Percentiles rank a stretch among this genome's conserved stretches.
These are phyloP conservation scores for Hypoxylon sp. DNA, from an alignment of 2,329 filamentous ascomycete species.

Conservation along the genomic window DNA sequence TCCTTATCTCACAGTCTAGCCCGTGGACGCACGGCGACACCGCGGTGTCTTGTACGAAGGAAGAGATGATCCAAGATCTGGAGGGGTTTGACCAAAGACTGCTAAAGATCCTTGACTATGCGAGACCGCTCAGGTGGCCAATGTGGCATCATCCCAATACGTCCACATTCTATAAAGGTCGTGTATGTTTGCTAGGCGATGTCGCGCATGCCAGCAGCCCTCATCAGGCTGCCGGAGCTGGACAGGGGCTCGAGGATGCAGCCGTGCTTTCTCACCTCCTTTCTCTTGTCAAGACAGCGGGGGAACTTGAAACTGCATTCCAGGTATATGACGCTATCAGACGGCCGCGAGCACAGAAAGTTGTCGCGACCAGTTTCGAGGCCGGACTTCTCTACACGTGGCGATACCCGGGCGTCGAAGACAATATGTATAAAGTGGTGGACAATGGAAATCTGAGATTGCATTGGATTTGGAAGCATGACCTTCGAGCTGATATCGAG, in stretches of 20 bases:
- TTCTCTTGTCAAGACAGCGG: slow-evolving; percentile 27
- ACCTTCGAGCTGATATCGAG: slow-evolving; percentile 40
- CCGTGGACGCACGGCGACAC: slow-evolving; percentile 37
- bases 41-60: slow-evolving; percentile 37
- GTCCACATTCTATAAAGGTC: slow-evolving; percentile 37
- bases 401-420: slow-evolving; percentile 37
- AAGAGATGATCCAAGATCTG: slow-evolving; percentile 42
- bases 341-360: slow-evolving; percentile 45
- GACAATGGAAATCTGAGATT: slow-evolving; percentile 44
- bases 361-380: slow-evolving; percentile 44
- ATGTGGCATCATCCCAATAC: slow-evolving; percentile 42
- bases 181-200: slow-evolving; percentile 41
- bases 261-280: slow-evolving; percentile 41
- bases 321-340: slow-evolving; percentile 43
- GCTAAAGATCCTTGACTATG: slow-evolving; percentile 40
- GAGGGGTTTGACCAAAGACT: slow-evolving; percentile 38
- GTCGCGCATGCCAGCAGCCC: slow-evolving; percentile 42
- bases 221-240: slow-evolving; percentile 42
- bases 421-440: slow-evolving; percentile 45
- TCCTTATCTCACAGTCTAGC: slow-evolving; percentile 34
- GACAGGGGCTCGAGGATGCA: slow-evolving; percentile 43
- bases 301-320: slow-evolving; percentile 40
- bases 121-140: slow-evolving; percentile 40
- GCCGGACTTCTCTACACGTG: slow-evolving; percentile 45
- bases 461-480: slow-evolving; percentile 48